Evolutionary conservation across 139 green algal genomes (phyloP).

Genomic region (Nannochloris sp.): DNA sequence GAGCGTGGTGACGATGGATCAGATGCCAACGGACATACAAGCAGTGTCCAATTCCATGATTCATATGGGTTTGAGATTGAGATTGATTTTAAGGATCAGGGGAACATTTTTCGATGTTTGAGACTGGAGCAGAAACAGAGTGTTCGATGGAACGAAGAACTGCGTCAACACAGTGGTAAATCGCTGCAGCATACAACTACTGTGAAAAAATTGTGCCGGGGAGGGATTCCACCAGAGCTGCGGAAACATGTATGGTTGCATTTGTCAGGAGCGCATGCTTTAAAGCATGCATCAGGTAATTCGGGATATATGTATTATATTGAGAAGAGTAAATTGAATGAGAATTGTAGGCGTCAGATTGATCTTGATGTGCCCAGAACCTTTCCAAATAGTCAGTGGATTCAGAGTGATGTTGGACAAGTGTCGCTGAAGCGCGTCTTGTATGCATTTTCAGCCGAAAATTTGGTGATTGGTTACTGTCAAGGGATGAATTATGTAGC

Average conservation of each 20-base stretch:
- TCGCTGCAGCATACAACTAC: no score
- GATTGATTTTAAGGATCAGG: not conserved
- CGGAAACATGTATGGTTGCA: constrained; percentile 50
- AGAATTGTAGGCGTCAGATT: constrained; percentile 43
- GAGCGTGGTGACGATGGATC: not conserved
- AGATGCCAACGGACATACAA: not conserved
- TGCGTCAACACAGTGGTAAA: no score
- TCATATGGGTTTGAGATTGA: not conserved
- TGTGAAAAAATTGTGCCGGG: constrained; percentile 47
- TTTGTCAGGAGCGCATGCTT: constrained; percentile 36
- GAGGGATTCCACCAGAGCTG: constrained; percentile 46
- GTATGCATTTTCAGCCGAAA: constrained; percentile 55
- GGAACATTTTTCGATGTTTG: constrained; percentile 49
- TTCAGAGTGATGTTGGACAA: constrained; percentile 48
- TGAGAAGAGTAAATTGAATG: constrained; percentile 4
- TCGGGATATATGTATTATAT: not conserved
- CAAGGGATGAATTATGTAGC: constrained; percentile 72
- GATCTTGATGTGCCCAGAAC: constrained; percentile 76
- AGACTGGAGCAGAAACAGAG: constrained; percentile 49
- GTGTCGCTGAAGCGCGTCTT: constrained; percentile 51
- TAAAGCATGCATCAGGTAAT: not conserved
- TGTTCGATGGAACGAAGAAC: no score
- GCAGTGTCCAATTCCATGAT: not conserved
- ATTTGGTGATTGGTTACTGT: constrained; percentile 55
- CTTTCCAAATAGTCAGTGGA: constrained; percentile 55